Evolutionary conservation across 2,329 filamentous ascomycete genomes (phyloP).

Genomic region (Trichoderma cornu-damae): DNA sequence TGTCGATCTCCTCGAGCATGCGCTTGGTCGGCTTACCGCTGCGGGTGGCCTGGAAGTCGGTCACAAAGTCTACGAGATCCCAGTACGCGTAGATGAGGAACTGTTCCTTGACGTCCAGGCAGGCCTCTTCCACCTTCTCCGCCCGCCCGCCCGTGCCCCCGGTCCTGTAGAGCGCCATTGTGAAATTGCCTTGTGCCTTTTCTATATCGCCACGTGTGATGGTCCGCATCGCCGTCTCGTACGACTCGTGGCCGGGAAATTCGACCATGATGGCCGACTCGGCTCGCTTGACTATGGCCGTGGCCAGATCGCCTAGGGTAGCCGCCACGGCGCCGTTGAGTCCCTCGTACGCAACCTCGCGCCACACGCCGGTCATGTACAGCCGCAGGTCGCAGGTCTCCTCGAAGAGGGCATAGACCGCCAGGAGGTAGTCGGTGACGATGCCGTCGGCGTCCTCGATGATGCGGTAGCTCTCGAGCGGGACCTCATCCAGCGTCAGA

Average conservation of each 20-base stretch:
- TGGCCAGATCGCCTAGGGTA: slow-evolving; percentile 37
- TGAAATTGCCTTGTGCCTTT: slow-evolving; percentile 23
- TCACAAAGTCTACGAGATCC: slow-evolving; percentile 41
- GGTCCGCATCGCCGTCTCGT: slow-evolving; percentile 38
- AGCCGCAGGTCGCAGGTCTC: slow-evolving; percentile 38
- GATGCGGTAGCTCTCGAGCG: slow-evolving; percentile 42
- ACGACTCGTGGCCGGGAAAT: slow-evolving; percentile 42
- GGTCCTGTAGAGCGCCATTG: background rate
- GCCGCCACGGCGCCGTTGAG: slow-evolving; percentile 45
- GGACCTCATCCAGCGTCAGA: slow-evolving; percentile 32
- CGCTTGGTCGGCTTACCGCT: slow-evolving; percentile 43
- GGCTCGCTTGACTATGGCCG: slow-evolving; percentile 38
- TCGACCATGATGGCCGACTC: slow-evolving; percentile 39
- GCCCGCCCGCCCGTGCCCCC: background rate
- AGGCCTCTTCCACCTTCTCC: background rate
- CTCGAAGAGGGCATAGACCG: slow-evolving; percentile 35
- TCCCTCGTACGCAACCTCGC: slow-evolving; percentile 39
- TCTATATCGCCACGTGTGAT: slow-evolving; percentile 37
- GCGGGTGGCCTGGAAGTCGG: slow-evolving; percentile 41
- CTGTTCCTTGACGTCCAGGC: slow-evolving; percentile 40
- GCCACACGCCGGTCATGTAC: slow-evolving; percentile 39
- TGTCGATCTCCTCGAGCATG: slow-evolving; percentile 35
- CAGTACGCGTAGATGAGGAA: slow-evolving; percentile 40
- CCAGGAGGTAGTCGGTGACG: slow-evolving; percentile 41
- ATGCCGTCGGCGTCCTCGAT: slow-evolving; percentile 36